phyloP scores from a whole-genome alignment of 768 basidiomycete species.

The Saitozyma podzolica region DNA sequence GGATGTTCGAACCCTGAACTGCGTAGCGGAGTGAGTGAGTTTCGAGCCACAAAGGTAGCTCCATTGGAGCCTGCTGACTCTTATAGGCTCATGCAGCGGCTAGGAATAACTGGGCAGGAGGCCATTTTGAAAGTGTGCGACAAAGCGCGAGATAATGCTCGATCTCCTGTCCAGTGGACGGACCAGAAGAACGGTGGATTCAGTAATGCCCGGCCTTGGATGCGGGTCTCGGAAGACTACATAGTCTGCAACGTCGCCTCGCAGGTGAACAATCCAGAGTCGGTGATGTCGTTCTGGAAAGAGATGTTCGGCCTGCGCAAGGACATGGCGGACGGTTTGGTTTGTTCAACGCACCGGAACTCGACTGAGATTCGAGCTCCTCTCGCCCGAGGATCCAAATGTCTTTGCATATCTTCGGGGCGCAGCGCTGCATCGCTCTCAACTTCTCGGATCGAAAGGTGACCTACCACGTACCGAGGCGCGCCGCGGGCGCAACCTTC shows the following conservation, averaged over 20 bases:
- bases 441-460: neutral
- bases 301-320: slow-evolving; percentile 60
- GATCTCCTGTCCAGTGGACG: slow-evolving; percentile 59
- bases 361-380: neutral
- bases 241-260: slow-evolving; percentile 55
- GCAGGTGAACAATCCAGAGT: slow-evolving; percentile 58
- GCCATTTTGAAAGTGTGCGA: slow-evolving; percentile 56
- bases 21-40: neutral
- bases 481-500: neutral
- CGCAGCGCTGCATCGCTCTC: neutral
- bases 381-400: neutral
- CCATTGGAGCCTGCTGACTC: no score
- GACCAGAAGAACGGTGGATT: slow-evolving; percentile 63
- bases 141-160: slow-evolving; percentile 69
- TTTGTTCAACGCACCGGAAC: neutral
- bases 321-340: slow-evolving; percentile 22
- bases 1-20: slow-evolving; percentile 59
- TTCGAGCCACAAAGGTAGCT: no score
- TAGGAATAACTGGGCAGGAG: neutral
- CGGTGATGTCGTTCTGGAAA: slow-evolving; percentile 66
- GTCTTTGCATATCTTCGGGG: slow-evolving; percentile 3
- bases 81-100: no score
- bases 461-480: neutral
- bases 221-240: slow-evolving; percentile 70
- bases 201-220: slow-evolving; percentile 63